phyloP scores from a whole-genome alignment of 345 rosid species.

The Rhodomyrtus tomentosa region DNA sequence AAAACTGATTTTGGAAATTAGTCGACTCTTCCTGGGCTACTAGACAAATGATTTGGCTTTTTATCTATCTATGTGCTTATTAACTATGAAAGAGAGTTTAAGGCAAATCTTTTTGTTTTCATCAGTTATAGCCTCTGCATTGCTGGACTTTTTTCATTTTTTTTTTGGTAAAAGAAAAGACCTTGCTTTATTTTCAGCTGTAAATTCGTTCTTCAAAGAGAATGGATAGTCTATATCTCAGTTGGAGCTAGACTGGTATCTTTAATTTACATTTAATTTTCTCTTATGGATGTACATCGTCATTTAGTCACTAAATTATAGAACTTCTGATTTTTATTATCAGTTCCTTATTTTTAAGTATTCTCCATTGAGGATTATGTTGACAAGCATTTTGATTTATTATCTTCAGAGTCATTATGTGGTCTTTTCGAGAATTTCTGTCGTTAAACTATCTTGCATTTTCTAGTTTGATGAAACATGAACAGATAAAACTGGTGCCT shows the following conservation, averaged over 20 bases:
- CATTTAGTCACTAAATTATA: not conserved
- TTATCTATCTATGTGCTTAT: not conserved
- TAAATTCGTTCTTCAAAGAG: not conserved
- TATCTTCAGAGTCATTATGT: not conserved
- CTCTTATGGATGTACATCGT: not conserved
- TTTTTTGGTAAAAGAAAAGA: not conserved
- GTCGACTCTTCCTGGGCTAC: not conserved
- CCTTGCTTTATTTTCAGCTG: not conserved
- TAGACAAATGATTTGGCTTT: not conserved
- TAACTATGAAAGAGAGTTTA: not conserved
- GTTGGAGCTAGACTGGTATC: not conserved
- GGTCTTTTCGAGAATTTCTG: not conserved
- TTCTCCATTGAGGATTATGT: not conserved
- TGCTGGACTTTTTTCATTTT: not conserved
- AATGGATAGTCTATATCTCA: not conserved
- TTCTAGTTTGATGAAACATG: not conserved
- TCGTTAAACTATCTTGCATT: not conserved
- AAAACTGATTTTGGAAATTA: not conserved
- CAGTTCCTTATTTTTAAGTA: not conserved
- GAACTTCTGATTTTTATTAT: not conserved
- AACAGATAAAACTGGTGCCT: not conserved
- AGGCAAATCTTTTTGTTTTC: not conserved
- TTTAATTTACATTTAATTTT: not conserved
- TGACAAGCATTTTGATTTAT: not conserved
- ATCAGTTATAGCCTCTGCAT: not conserved